Evolutionary conservation across 2,329 filamentous ascomycete species (phyloP).

Genomic region (Beauveria bassiana): DNA sequence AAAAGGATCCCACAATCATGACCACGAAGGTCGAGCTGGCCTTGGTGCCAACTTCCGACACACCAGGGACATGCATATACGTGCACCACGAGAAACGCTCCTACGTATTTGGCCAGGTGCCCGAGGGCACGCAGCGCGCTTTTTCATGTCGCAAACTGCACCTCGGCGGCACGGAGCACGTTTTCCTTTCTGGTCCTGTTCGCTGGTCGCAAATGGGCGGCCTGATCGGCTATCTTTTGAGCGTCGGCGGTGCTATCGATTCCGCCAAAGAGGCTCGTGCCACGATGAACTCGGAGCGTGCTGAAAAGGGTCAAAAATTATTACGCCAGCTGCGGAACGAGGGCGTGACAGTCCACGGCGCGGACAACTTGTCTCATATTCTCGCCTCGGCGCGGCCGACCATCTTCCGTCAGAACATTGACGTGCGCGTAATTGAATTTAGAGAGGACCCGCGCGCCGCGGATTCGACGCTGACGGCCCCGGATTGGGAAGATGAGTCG

Average conservation of each 20-base stretch:
- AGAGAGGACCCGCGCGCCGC: constrained; percentile 33
- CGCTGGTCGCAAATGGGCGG: constrained; percentile 75
- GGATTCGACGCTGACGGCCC: constrained; percentile 26
- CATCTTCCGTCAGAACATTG: constrained; percentile 76
- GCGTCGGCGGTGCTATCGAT: constrained; percentile 62
- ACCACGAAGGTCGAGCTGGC: constrained; percentile 66
- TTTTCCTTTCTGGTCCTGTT: constrained; percentile 75
- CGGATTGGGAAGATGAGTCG: constrained; percentile 68
- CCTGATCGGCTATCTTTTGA: constrained; percentile 76
- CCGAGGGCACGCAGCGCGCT: constrained; percentile 79
- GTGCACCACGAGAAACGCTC: constrained; percentile 74
- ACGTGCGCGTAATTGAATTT: constrained; percentile 64
- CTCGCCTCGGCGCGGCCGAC: constrained; percentile 79
- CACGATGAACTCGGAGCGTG: constrained; percentile 33
- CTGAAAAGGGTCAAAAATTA: constrained; percentile 28
- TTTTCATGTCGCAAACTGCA: constrained; percentile 59
- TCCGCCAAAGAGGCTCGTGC: constrained; percentile 34
- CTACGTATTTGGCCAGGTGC: constrained; percentile 76
- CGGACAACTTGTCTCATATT: constrained; percentile 70
- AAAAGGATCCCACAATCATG: constrained; percentile 44
- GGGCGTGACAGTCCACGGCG: constrained; percentile 64
- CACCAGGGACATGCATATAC: constrained; percentile 67
- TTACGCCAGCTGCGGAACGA: constrained; percentile 18
- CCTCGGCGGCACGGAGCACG: constrained; percentile 59
- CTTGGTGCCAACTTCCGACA: constrained; percentile 80